These are phyloP conservation scores for Hypocreales sp. DNA, from an alignment of 2,329 filamentous ascomycete genomes.

Conservation along the genomic window DNA sequence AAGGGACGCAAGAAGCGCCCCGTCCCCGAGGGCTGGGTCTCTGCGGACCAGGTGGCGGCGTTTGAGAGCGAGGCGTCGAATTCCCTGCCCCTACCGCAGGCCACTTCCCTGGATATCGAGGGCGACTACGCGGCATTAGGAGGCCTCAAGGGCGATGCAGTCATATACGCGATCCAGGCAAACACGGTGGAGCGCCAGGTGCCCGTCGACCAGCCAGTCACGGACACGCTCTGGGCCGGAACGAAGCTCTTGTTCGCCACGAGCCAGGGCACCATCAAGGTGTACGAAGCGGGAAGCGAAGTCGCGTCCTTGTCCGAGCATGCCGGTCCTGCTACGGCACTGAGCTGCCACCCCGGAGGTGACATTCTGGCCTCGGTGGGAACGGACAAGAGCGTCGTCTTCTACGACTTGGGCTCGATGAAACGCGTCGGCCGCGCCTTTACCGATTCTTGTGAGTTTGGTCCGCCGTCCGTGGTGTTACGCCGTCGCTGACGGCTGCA, in stretches of 20 bases:
- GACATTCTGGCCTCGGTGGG: slow-evolving; percentile 77
- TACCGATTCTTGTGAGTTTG: slow-evolving; percentile 57
- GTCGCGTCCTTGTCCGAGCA: slow-evolving; percentile 62
- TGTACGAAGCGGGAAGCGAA: slow-evolving; percentile 59
- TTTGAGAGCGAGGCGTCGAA: slow-evolving; percentile 30
- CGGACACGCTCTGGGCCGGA: slow-evolving; percentile 47
- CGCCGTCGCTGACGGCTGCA: slow-evolving; percentile 15
- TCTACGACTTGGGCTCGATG: slow-evolving; percentile 63
- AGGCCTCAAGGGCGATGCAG: slow-evolving; percentile 57
- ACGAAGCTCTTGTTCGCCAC: slow-evolving; percentile 59
- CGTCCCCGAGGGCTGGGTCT: slow-evolving; percentile 73
- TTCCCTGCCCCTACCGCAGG: slow-evolving; percentile 28
- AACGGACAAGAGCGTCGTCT: slow-evolving; percentile 78
- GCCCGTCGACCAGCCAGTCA: slow-evolving; percentile 52
- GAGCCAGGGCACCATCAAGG: slow-evolving; percentile 61
- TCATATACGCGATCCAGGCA: slow-evolving; percentile 58
- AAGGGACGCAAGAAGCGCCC: slow-evolving; percentile 82
- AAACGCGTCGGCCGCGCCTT: slow-evolving; percentile 64
- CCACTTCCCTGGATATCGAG: slow-evolving; percentile 32
- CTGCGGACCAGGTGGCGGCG: slow-evolving; percentile 48
- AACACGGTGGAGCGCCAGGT: slow-evolving; percentile 53
- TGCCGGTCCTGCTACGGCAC: slow-evolving; percentile 60
- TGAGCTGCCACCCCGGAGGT: slow-evolving; percentile 72
- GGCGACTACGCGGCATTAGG: slow-evolving; percentile 58
- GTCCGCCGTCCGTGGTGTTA: not conserved